A percentile compares a stretch with the other conserved stretches of the same genome.
Conservation (phyloP, 768 basidiomycete species). For the Leccinum disarticulatum region DNA sequence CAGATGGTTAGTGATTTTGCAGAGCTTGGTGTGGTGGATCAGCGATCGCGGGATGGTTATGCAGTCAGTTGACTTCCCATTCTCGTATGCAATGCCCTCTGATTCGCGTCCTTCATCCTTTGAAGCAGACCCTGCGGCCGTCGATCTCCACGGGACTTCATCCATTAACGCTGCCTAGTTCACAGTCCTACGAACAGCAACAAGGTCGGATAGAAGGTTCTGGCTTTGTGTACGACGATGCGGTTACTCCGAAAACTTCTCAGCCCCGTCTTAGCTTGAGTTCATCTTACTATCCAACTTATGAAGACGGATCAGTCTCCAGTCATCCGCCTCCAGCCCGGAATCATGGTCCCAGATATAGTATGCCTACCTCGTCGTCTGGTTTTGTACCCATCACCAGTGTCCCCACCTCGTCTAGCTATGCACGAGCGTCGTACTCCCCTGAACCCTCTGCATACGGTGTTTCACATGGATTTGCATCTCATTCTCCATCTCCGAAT, state of each 20-base stretch:
- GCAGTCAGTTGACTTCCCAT: conserved; percentile 44
- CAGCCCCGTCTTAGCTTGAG: conserved; percentile 33
- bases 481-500: conserved; percentile 25
- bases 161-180: conserved; percentile 33
- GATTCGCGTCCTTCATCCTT: conserved; percentile 29
- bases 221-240: conserved; percentile 39
- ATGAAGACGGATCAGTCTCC: conserved; percentile 39
- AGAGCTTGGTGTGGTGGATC: conserved; percentile 57
- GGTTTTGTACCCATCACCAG: conserved; percentile 62
- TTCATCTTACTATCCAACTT: conserved; percentile 44
- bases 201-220: conserved; percentile 33
- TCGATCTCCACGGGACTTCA: conserved; percentile 37
- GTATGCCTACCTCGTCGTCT: conserved; percentile 63
- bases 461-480: conserved; percentile 44
- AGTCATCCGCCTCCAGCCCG: conserved; percentile 35
- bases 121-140: conserved; percentile 36
- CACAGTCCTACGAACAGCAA: conserved; percentile 41
- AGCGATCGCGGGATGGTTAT: conserved; percentile 55
- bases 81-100: conserved; percentile 10
- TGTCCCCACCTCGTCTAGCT: conserved; percentile 36
- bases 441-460: conserved; percentile 31
- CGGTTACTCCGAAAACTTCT: conserved; percentile 38
- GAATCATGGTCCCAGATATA: conserved; percentile 60
- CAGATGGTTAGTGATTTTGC: conserved; percentile 62
- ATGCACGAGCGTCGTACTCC: conserved; percentile 36